Conservation (phyloP, 495 filamentous ascomycete species). For the Penicillium angulare region DNA sequence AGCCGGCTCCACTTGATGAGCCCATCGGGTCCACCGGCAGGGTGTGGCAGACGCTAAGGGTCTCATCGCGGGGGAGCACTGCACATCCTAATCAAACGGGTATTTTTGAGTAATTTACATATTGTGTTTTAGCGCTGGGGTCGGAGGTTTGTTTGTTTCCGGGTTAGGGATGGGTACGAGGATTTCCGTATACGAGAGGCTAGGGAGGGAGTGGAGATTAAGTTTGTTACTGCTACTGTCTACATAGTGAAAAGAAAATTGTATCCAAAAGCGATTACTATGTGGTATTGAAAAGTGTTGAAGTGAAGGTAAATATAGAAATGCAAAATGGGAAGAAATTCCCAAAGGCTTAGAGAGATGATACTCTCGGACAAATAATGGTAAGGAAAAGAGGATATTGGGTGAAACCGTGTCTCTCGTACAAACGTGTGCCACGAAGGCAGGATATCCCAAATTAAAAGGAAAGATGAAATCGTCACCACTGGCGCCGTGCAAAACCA, state of each 20-base stretch:
- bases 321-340: background rate
- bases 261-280: background rate
- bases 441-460: constrained; percentile 13
- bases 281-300: background rate
- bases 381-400: constrained; percentile 9
- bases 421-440: constrained; percentile 19
- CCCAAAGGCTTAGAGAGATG: constrained; percentile 3
- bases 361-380: background rate
- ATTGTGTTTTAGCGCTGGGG: background rate
- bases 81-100: constrained; percentile 31
- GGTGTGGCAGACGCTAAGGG: constrained; percentile 17
- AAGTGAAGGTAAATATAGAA: background rate
- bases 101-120: constrained; percentile 11
- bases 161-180: no score
- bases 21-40: constrained; percentile 5
- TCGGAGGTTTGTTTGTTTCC: no score
- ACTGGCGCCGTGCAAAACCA: constrained; percentile 20
- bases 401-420: constrained; percentile 26
- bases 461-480: constrained; percentile 13
- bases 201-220: background rate
- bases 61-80: constrained; percentile 24
- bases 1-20: constrained; percentile 13
- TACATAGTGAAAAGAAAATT: no score
- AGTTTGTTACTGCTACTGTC: no score
- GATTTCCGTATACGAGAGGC: no score